Base-by-base conservation (phyloP, 2,329 filamentous ascomycete species). In the Sclerotinia glacialis region DNA sequence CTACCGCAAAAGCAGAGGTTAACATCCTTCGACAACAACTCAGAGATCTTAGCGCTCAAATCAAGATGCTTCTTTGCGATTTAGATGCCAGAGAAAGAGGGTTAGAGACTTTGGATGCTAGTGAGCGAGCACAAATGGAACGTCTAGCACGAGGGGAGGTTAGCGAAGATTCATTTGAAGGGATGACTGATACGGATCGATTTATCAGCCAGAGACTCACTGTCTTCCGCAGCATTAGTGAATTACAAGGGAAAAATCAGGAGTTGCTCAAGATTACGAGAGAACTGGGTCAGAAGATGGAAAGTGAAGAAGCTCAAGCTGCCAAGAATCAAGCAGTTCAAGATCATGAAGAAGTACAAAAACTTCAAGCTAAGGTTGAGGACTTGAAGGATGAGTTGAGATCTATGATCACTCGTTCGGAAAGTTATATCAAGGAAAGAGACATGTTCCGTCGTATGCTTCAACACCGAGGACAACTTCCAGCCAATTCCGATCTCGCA, bases 391-490 rank as follows among this genome's bases (percentile, higher is more conserved):
- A 97, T 70, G 93, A 97, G 76, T 86, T 96, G 63, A 86, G 89
- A 71, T 90, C 90, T 16, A 89, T 97, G 71, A 87, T 90, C 53
- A 87, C 90, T 40, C 91, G 93, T 67, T 91, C 93, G 70, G 92
- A 97, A 80, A 96, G 92, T 77, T 97, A 96, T 77, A 92, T 95
- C 76, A 92, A 93, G 73, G 95, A 99, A 79, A 89, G 95, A 69
- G 94, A 99, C 76, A 97, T 97, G 86, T 98, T 97, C 88, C 89
- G 94, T 28, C 92, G 93, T 63, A 93, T 98, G 82, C 85, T 97
- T 40, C 91, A 94, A 71, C 91, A 95, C 69, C 84, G 87, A 67
- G 86, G 87, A 23, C 85, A 87, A 67, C 67, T 84, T 78, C 88
- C 79, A 76, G 82, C 75, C 74, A 84, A 75, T 76, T 85, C 76